Evolutionary conservation across 805 yeast species (phyloP), one percentile per base, ranked within the genome.

Genomic region (Scheffersomyces lignosus): DNA sequence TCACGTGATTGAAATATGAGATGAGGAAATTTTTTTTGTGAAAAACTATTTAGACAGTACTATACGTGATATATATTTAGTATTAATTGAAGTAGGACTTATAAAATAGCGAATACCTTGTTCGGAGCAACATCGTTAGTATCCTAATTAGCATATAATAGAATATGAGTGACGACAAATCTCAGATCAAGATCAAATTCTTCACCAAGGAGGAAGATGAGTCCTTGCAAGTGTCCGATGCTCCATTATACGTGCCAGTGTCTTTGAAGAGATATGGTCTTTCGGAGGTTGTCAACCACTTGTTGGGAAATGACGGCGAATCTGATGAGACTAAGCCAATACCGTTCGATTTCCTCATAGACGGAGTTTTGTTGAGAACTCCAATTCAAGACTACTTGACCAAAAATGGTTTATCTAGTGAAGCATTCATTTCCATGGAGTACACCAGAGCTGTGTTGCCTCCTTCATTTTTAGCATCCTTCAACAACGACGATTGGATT

Each of bases 401-500:
- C 12, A 66, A 75, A 34, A 77, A 87, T 45, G 98, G 90, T 5
- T 69, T 90, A 27, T 87, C 96, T 2, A 74, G 81, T 18, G 99
- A 93, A 71, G 77, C 86, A 1, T 78, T 82, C 36, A 60, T 93
- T 43, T 80, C 80, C 18, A 67, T 93, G 31, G 99, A 93, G 57
- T 93, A 93, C 66, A 87, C 96, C 9, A 76, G 96, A 48, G 89
- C 96, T 1, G 83, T 89, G 26, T 74, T 91, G 34, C 99, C 99
- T 14, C 99, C 99, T n/a, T 81, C 91, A 17, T 90, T 79, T 54
- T 69, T 89, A 45, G 88, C 95, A 3, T 82, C 95, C 30, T 93
- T 83, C 63, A 78, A 81, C 54, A 89, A 91, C 55, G 96, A 91
- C 44, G 99, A 93, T 63, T 93, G 99, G 99, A 79, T 93, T 16